Evolutionary conservation across 768 basidiomycete genomes (phyloP), one percentile per base, ranked within the genome.

Genomic region (Lactarius trivialis): DNA sequence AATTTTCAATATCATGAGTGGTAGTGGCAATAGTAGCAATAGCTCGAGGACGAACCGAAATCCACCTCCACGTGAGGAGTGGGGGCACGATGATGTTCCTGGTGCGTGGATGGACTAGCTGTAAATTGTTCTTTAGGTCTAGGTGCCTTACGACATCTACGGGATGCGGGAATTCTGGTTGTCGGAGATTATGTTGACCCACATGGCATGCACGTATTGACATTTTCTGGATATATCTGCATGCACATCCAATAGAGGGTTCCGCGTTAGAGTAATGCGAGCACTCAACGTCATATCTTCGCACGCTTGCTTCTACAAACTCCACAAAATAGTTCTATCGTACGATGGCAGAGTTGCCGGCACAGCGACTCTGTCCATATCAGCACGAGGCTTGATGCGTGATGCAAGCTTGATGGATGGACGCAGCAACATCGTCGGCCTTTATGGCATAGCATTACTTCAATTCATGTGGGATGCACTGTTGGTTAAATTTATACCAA

Each of bases 1-100:
- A 36, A 7, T 55, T 8, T 53, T 64, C 32, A 59, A 55, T 12
- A 55, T 65, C 2, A 54, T 65, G 34, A 39, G 65, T 34, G 21
- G 48, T 49, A 57, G 55, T 56, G 43, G 60, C 19, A 63, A 39
- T 55, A 9, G 51, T 48, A 12, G 43, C 30, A 62, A 33, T 33
- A 17, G 28, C 33, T 61, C 64, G 32, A 56, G 60, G 55, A 30
- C 54, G 33, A 56, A 43, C 30, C 55, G 64, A 28, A 56, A 50
- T 52, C 39, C 51, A n/a, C 34, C 55, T 33, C 32, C 63, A 32
- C 49, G 11, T 26, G 55, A 63, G 33, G 55, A 57, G 15, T n/a
- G 63, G 51, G 60, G 45, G 2, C 50, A 28, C 26, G 60, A 52
- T 1, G 45, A 14, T 24, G 21, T 48, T 24, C 45, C 45, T 24